These are phyloP conservation scores for Fusarium incarnatum DNA, from an alignment of 2,329 filamentous ascomycete genomes.

Conservation along the genomic window DNA sequence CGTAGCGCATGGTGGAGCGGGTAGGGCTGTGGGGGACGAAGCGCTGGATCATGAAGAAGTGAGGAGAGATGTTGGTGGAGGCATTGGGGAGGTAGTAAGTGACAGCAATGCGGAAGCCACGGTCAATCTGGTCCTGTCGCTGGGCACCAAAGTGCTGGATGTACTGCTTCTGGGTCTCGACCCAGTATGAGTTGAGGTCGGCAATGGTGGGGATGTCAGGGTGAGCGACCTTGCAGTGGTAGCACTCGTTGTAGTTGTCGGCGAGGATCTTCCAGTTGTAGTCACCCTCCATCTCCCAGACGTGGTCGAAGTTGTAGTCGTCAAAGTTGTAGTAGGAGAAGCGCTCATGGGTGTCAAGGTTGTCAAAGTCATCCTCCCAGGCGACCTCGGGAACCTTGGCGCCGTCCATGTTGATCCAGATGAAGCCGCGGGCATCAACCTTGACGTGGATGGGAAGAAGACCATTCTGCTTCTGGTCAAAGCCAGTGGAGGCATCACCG, in stretches of 20 bases:
- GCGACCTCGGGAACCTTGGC: slow-evolving; percentile 58
- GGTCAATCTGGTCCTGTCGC: slow-evolving; percentile 60
- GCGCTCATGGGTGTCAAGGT: slow-evolving; percentile 59
- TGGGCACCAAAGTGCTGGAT: slow-evolving; percentile 64
- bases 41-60: slow-evolving; percentile 73
- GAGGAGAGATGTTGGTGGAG: slow-evolving; percentile 63
- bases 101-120: slow-evolving; percentile 58
- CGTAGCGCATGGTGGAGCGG: slow-evolving; percentile 68
- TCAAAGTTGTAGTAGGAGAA: slow-evolving; percentile 61
- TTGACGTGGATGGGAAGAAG: slow-evolving; percentile 67
- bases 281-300: slow-evolving; percentile 66
- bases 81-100: slow-evolving; percentile 65
- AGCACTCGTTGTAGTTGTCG: slow-evolving; percentile 76
- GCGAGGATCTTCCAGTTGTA: slow-evolving; percentile 71
- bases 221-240: slow-evolving; percentile 70
- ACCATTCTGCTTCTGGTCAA: slow-evolving; percentile 67
- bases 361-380: slow-evolving; percentile 65
- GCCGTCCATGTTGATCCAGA: slow-evolving; percentile 69
- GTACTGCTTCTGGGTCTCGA: slow-evolving; percentile 60
- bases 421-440: slow-evolving; percentile 64
- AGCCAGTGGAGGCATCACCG: slow-evolving; percentile 65
- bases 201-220: slow-evolving; percentile 68
- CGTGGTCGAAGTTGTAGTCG: slow-evolving; percentile 68
- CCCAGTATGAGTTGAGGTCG: slow-evolving; percentile 66
- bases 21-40: slow-evolving; percentile 67